Percentiles rank a stretch among this genome's conserved stretches.
These are phyloP conservation scores for Paraconiothyrium brasiliense DNA, from an alignment of 2,329 filamentous ascomycete species.

Conservation along the genomic window DNA sequence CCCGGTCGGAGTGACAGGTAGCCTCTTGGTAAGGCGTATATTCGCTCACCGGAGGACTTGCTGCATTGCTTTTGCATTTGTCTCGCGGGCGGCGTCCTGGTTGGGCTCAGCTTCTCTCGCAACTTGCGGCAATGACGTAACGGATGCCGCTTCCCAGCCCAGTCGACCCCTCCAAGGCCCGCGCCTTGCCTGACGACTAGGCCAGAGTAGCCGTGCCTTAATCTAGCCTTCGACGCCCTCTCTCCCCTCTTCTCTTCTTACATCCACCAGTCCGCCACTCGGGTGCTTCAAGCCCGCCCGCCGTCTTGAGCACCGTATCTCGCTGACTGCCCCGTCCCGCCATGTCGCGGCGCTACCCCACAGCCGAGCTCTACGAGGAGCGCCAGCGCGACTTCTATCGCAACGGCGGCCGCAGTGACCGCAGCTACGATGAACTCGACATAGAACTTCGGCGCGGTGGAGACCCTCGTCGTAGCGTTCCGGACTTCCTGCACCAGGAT, in stretches of 20 bases:
- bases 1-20: slow-evolving; percentile 1
- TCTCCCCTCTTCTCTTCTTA: slow-evolving; percentile 5
- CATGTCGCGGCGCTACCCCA: slow-evolving; percentile 58
- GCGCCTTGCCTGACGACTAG: slow-evolving; percentile 9
- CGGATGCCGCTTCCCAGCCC: background rate
- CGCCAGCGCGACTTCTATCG: slow-evolving; percentile 61
- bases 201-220: slow-evolving; percentile 12
- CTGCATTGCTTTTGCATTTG: slow-evolving; percentile 12
- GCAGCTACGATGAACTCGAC: slow-evolving; percentile 62
- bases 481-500: slow-evolving; percentile 60
- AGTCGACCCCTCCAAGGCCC: slow-evolving; percentile 16
- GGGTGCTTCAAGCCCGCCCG: slow-evolving; percentile 1
- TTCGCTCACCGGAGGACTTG: slow-evolving; percentile 3
- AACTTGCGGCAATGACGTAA: slow-evolving; percentile 17
- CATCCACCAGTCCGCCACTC: slow-evolving; percentile 5
- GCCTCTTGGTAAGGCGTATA: background rate
- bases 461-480: slow-evolving; percentile 54
- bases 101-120: slow-evolving; percentile 13
- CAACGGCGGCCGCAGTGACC: slow-evolving; percentile 50
- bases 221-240: slow-evolving; percentile 9
- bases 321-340: slow-evolving; percentile 26
- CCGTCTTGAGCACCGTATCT: slow-evolving; percentile 20
- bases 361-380: slow-evolving; percentile 59
- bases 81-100: slow-evolving; percentile 4
- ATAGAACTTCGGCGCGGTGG: slow-evolving; percentile 53